phyloP scores from a whole-genome alignment of 2,329 filamentous ascomycete species.

The Trichoderma asperellum region DNA sequence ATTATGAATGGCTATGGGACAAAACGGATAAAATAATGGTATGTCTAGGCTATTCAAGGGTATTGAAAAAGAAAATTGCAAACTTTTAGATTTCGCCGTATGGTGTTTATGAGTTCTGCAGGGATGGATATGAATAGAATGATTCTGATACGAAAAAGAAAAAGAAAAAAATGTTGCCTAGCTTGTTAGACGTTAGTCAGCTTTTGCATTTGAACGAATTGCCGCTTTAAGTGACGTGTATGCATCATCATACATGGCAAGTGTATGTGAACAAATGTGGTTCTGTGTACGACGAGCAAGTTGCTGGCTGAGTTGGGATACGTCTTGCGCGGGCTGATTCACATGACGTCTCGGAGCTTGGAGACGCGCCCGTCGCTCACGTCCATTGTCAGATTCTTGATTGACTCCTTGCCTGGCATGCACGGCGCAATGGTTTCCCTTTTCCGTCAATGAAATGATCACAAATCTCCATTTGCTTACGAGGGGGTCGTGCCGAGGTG shows the following conservation, averaged over 20 bases:
- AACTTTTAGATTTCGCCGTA: not conserved
- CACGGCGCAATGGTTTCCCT: not conserved
- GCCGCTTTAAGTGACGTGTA: not conserved
- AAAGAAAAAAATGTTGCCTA: not conserved
- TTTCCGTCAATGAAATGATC: not conserved
- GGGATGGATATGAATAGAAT: not conserved
- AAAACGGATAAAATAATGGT: constrained; percentile 25
- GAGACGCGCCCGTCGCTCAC: not conserved
- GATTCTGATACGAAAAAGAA: not conserved
- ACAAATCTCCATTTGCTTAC: not conserved
- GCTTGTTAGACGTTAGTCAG: not conserved
- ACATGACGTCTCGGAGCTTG: not conserved
- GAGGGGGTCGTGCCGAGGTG: no score
- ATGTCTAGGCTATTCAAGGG: constrained; percentile 19
- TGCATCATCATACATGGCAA: not conserved
- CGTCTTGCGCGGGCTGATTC: not conserved
- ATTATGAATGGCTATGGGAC: constrained; percentile 25
- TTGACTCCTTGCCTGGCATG: not conserved
- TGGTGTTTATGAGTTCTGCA: not conserved
- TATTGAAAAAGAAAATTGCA: constrained; percentile 9
- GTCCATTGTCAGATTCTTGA: not conserved
- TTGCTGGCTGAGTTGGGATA: not conserved
- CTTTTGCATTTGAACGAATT: not conserved
- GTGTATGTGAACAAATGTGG: not conserved
- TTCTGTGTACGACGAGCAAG: not conserved